Evolutionary conservation across 2,329 filamentous ascomycete genomes (phyloP).

Genomic region (Stachybotrys echinatus): DNA sequence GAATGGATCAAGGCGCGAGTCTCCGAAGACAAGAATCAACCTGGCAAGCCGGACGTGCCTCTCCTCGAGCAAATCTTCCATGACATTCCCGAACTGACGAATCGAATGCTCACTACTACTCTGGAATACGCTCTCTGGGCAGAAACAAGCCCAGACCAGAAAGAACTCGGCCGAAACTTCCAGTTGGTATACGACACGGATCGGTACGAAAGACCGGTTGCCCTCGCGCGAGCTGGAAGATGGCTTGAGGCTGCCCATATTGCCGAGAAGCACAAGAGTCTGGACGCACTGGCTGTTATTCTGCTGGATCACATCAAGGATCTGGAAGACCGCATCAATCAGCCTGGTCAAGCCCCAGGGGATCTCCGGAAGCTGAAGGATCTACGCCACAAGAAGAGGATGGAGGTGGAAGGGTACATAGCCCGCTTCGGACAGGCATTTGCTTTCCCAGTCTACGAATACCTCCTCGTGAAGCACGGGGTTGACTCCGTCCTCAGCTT

Average conservation of each 20-base stretch:
- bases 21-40: slow-evolving; percentile 30
- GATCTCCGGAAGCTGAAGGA: slow-evolving; percentile 23
- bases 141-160: slow-evolving; percentile 36
- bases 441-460: slow-evolving; percentile 74
- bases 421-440: slow-evolving; percentile 60
- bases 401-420: slow-evolving; percentile 50
- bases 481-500: slow-evolving; percentile 67
- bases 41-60: slow-evolving; percentile 28
- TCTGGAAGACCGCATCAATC: slow-evolving; percentile 20
- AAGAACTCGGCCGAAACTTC: slow-evolving; percentile 39
- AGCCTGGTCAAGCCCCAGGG: slow-evolving; percentile 19
- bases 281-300: slow-evolving; percentile 50
- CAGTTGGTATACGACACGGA: slow-evolving; percentile 43
- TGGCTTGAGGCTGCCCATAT: slow-evolving; percentile 54
- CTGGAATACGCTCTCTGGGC: slow-evolving; percentile 49
- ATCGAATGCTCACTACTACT: slow-evolving; percentile 49
- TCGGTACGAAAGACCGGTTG: slow-evolving; percentile 46
- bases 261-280: slow-evolving; percentile 52
- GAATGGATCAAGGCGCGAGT: slow-evolving; percentile 43
- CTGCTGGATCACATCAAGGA: slow-evolving; percentile 47
- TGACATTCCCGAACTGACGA: slow-evolving; percentile 45
- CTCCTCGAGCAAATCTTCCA: slow-evolving; percentile 41
- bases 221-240: slow-evolving; percentile 48
- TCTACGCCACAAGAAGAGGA: slow-evolving; percentile 35
- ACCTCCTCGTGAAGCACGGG: slow-evolving; percentile 63